Base-by-base conservation (phyloP, 192 early-diverging fungal genomes). In the Diversispora eburnea region DNA sequence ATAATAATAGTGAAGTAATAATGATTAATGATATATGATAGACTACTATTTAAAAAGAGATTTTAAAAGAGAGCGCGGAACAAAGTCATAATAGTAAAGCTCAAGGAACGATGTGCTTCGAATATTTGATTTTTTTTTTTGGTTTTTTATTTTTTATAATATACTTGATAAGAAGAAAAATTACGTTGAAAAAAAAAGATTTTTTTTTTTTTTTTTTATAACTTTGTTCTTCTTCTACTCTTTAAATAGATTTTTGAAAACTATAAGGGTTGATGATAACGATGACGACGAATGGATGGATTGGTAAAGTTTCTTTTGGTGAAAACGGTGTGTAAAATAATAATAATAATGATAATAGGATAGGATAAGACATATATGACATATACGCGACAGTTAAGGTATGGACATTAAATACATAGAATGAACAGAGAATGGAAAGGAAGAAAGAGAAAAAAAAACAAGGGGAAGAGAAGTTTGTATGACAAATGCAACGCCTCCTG, bases 401-500 rank as follows among this genome's bases (percentile, higher is more conserved):
- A 33, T 33, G 25, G 55, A n/a, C 1, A 57, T 57, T 19, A 6
- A 19, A 33, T 33, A 33, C 25, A 33, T 33, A 33, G 25, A 33
- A 33, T 33, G 25, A 33, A 33, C 25, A 57, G 55, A 57, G 19
- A 41, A 41, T 62, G 25, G 60, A 22, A 65, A n/a, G 8, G 63
- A 47, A 47, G 63, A 65, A 65, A 17, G 20, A 33, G 25, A n/a
- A 47, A 64, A 19, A 10, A 43, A 62, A 41, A 62, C 60, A 20
- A 33, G 33, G 63, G 22, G n/a, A 46, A 64, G 63, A 65, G 25
- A 33, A 33, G 33, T 65, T 65, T 65, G 63, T 65, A 65, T 65
- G 41, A 65, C 63, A 65, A 61, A 65, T 65, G 63, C 63, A 65
- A 65, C 41, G 63, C 63, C 63, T 65, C 63, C 63, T 65, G 63